These are phyloP conservation scores for Phytopythium cucurbitacearum DNA, from an alignment of 352 stramenopile genomes.

Conservation along the genomic window DNA sequence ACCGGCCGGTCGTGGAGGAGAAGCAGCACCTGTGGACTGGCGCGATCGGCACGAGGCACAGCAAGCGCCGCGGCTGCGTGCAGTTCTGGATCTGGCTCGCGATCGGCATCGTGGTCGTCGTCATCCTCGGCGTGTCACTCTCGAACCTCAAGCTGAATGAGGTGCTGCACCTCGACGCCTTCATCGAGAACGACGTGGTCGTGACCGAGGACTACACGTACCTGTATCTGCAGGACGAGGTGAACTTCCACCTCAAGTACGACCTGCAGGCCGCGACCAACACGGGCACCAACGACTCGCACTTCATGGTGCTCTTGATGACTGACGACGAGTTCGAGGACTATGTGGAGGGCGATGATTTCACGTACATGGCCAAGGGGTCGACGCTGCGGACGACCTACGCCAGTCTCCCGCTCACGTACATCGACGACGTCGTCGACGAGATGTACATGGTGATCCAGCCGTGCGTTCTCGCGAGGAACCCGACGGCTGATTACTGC, in stretches of 20 bases:
- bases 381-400: conserved; percentile 43
- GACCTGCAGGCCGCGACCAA: conserved; percentile 25
- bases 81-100: conserved; percentile 32
- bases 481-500: conserved; percentile 32
- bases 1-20: conserved; percentile 25
- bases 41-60: conserved; percentile 40
- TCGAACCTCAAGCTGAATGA: conserved; percentile 42
- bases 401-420: conserved; percentile 35
- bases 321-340: conserved; percentile 46
- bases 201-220: conserved; percentile 52
- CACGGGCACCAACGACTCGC: conserved; percentile 14
- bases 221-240: conserved; percentile 56
- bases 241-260: conserved; percentile 56
- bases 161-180: conserved; percentile 63
- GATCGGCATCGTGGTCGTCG: conserved; percentile 28
- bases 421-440: conserved; percentile 40
- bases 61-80: conserved; percentile 26
- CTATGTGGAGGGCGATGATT: conserved; percentile 42
- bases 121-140: conserved; percentile 26
- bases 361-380: conserved; percentile 27
- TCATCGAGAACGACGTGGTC: conserved; percentile 42
- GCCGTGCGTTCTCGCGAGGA: conserved; percentile 31
- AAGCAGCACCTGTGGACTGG: conserved; percentile 40
- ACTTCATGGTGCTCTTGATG: conserved; percentile 55
- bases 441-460: conserved; percentile 66